Base-by-base conservation (phyloP, 106 monocot species). In the Acanthochlamys bracteata region DNA sequence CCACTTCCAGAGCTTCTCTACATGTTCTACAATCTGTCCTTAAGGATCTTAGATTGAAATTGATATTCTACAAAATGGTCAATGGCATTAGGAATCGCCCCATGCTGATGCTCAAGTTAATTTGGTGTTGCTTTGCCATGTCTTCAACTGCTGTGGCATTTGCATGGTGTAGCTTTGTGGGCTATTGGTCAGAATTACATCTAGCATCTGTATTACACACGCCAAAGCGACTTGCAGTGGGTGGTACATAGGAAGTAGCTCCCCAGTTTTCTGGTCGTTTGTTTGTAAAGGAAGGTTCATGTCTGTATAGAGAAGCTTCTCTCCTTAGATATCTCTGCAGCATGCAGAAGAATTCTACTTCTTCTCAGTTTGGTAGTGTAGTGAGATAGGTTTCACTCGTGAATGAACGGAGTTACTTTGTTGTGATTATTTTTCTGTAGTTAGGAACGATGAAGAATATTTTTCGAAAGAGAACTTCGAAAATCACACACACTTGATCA, bases 61-160 rank as follows among this genome's bases (percentile, higher is more conserved):
- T 90, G 13, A 82, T 95, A 66, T 73, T 79, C 27, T 78, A 69
- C 74, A 90, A 87, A 66, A 54, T 67, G 13, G 4, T 82, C 21
- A 77, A 65, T 22, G 66, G 78, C 15, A 25, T 74, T 57, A 79
- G 69, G 57, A 63, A 39, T 11, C 60, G 84, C 51, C 90, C 84
- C 9, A 20, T 84, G 25, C 63, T 95, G 75, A 57, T 78, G 75
- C 17, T 87, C 60, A 76, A 75, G 57, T 42, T 82, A 25, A 65
- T 65, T 58, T 87, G 86, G 83, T 66, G 45, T 47, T 82, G 64
- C n/a, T 72, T 84, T 4, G 60, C 49, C 0, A 55, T 95, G 16
- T 66, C 66, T 46, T 52, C 65, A 15, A 70, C 62, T 4, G 79
- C 90, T 41, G 74, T 63, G 10, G 72, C 68, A 27, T 51, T 82